Evolutionary conservation across 177 flowering plant genomes (phyloP).

Genomic region (Vitis hybrid): DNA sequence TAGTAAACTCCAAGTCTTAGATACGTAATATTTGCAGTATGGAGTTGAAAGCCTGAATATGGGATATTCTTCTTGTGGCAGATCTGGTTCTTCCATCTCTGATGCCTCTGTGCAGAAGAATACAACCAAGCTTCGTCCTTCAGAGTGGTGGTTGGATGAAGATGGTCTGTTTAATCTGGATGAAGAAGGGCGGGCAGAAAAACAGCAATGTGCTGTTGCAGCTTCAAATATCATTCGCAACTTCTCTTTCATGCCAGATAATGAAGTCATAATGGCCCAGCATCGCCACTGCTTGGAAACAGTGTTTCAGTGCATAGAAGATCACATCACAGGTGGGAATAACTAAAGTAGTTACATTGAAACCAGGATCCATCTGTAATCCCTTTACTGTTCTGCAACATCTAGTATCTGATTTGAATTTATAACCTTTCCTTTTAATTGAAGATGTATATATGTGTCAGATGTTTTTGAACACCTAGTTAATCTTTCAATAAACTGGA

Average conservation of each 20-base stretch:
- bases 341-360: not conserved
- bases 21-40: not conserved
- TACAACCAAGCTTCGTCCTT: constrained; percentile 38
- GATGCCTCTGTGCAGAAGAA: constrained; percentile 42
- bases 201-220: constrained; percentile 93
- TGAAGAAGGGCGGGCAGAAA: constrained; percentile 89
- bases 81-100: constrained; percentile 44
- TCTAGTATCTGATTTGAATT: too few relatives aligned
- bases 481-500: too few relatives aligned
- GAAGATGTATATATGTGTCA: too few relatives aligned
- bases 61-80: constrained; percentile 22
- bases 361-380: not conserved
- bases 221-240: constrained; percentile 95
- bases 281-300: constrained; percentile 90
- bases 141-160: constrained; percentile 87
- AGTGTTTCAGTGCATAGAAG: constrained; percentile 79
- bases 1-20: not conserved
- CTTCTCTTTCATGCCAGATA: constrained; percentile 96
- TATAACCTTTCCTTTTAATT: too few relatives aligned
- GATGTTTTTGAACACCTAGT: too few relatives aligned
- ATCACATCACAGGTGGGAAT: constrained; percentile 55
- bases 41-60: constrained; percentile 3
- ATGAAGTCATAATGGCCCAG: constrained; percentile 79
- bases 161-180: constrained; percentile 92
- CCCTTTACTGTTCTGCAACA: not conserved